Evolutionary conservation across 139 green algal species (phyloP), one percentile per base, ranked within the genome.

Genomic region (Coccomyxa sp.): DNA sequence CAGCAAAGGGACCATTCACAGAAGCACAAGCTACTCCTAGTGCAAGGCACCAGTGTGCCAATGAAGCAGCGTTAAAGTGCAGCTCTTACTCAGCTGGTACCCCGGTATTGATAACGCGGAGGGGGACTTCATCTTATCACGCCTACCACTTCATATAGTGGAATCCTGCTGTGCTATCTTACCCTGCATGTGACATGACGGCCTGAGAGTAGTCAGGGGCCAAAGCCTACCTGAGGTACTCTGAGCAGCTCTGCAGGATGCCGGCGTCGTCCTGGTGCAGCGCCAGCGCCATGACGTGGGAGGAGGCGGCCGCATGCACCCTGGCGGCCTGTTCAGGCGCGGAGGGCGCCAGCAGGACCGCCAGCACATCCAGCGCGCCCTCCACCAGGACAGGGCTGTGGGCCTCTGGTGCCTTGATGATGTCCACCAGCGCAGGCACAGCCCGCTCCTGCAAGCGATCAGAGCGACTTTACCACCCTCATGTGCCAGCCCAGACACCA

Each of bases 281-380:
- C 70, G 82, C 39, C 33, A 89, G 77, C 64, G 79, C 37, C 29
- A 88, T 74, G 12, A 86, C 73, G 44, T 71, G 76, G 44, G 40
- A 55, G 24, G 79, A 87, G 54, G 78, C 74, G 24, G 77, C 81
- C 5, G 55, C 82, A 31, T 84, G 78, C 37, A 91, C 84, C 9
- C 70, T 71, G 22, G 35, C 39, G 8, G 87, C 89, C 27, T 85
- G 78, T 35, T 86, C 74, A 0, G 55, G 37, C 7, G 54, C 68
- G 0, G 80, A 78, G 4, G 86, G 78, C 8, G 54, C 73, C 38
- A 94, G 64, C 33, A 95, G 76, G 33, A 85, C 72, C 9, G 76
- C 79, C 7, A 94, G 68, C 76, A 95, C 39, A 68, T 95, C 90
- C 80, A 95, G 68, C 0, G 81, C 82, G 4, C 87, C 85, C 44